These are phyloP conservation scores for Glutinoglossum americanum DNA, from an alignment of 495 filamentous ascomycete species.

Conservation along the genomic window DNA sequence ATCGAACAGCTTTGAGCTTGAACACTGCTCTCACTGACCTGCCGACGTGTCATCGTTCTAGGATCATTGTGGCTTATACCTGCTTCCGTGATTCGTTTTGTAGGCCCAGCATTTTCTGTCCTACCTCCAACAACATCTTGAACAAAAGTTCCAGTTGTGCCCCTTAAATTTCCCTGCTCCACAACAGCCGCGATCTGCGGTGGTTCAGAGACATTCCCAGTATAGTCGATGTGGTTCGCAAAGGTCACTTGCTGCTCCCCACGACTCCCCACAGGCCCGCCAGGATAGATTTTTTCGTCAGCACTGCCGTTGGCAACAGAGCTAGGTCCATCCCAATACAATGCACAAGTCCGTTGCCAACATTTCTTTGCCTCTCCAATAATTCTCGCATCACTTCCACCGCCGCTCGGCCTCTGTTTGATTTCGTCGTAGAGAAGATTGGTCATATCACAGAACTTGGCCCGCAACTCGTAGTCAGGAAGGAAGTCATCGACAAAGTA, in stretches of 20 bases:
- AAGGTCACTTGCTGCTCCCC: not conserved
- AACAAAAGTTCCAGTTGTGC: not conserved
- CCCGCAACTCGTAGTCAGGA: conserved; percentile 53
- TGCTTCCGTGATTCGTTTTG: not conserved
- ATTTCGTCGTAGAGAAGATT: conserved; percentile 54
- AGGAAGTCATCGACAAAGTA: conserved; percentile 96
- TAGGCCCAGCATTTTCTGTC: not conserved
- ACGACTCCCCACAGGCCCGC: not conserved
- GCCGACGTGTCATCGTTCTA: not conserved
- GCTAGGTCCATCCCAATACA: conserved; percentile 54
- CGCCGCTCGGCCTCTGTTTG: conserved; percentile 29
- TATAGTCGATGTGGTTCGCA: not conserved
- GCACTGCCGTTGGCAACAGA: not conserved
- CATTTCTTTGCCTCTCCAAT: conserved; percentile 88
- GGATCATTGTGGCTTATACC: not conserved
- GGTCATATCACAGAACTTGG: conserved; percentile 59
- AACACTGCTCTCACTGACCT: conserved; percentile 31
- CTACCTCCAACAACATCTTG: not conserved
- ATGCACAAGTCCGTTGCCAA: conserved; percentile 75
- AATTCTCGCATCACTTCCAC: conserved; percentile 69
- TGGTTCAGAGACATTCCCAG: not conserved
- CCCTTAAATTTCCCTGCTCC: not conserved
- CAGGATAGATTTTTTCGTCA: not conserved
- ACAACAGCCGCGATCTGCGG: not conserved
- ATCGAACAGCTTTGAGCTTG: conserved; percentile 69